Conservation (phyloP, 1,139 yeast genomes). For the Candida pseudocylindracea region DNA sequence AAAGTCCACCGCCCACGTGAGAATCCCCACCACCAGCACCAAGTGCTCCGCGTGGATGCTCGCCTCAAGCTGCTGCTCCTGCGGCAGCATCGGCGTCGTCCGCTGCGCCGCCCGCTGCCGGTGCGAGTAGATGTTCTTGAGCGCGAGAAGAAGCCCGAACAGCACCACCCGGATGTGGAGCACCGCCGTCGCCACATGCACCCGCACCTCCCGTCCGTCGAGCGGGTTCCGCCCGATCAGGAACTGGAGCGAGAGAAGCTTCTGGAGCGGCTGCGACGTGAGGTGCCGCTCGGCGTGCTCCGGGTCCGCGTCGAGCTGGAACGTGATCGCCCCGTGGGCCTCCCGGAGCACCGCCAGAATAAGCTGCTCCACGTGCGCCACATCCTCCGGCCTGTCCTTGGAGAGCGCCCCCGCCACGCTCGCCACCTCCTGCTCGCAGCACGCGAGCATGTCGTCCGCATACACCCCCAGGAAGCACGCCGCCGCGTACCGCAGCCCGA, state of each 20-base stretch:
- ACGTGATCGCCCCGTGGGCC: constrained; percentile 45
- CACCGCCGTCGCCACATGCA: constrained; percentile 35
- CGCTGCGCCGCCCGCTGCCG: constrained; percentile 12
- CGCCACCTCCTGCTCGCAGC: too few relatives aligned
- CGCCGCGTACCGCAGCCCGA: too few relatives aligned
- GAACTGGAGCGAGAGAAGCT: constrained; percentile 39
- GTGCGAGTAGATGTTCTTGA: constrained; percentile 36
- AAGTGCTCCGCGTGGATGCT: constrained; percentile 33
- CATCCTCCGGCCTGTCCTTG: too few relatives aligned
- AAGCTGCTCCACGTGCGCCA: background rate
- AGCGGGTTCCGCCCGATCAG: constrained; percentile 19
- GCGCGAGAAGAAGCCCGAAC: constrained; percentile 53
- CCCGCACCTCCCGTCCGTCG: too few relatives aligned
- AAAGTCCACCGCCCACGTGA: constrained; percentile 64
- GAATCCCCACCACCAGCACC: constrained; percentile 41
- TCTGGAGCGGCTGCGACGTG: constrained; percentile 54
- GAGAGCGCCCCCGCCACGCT: too few relatives aligned
- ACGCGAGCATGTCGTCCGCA: too few relatives aligned
- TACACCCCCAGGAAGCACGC: too few relatives aligned
- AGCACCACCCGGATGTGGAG: constrained; percentile 50
- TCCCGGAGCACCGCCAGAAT: constrained; percentile 13
- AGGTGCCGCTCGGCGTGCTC: constrained; percentile 52
- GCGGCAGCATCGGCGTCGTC: constrained; percentile 3
- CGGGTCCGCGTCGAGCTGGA: constrained; percentile 36
- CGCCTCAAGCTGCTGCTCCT: constrained; percentile 30